Conservation (phyloP, 768 basidiomycete genomes). For the Arthromyces matolae region DNA sequence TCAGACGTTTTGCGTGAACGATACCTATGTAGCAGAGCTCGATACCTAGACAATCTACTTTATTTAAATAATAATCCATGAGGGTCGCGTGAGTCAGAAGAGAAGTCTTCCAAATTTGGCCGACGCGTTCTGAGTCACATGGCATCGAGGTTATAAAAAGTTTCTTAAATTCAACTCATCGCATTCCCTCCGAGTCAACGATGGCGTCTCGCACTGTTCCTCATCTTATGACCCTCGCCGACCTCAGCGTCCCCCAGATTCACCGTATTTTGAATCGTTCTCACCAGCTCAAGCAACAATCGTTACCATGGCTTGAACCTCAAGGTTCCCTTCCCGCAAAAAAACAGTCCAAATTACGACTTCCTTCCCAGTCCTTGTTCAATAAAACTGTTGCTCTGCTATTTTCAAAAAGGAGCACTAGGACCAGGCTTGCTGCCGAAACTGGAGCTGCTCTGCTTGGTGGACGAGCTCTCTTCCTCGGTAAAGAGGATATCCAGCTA, state of each 20-base stretch:
- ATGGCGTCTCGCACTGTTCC: slow-evolving; percentile 37
- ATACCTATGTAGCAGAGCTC: neutral
- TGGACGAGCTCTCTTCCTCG: slow-evolving; percentile 87
- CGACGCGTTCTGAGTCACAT: slow-evolving; percentile 5
- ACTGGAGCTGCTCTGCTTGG: slow-evolving; percentile 77
- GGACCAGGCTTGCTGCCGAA: slow-evolving; percentile 87
- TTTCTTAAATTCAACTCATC: neutral
- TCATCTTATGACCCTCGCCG: slow-evolving; percentile 86
- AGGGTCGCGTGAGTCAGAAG: neutral
- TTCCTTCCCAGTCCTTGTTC: slow-evolving; percentile 73
- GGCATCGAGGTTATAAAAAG: slow-evolving; percentile 3
- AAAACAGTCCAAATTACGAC: slow-evolving; percentile 38
- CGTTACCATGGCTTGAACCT: slow-evolving; percentile 67
- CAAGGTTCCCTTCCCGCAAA: slow-evolving; percentile 34
- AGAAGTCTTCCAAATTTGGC: neutral
- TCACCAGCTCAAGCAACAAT: slow-evolving; percentile 54
- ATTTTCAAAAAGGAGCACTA: slow-evolving; percentile 91
- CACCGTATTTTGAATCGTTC: slow-evolving; percentile 61
- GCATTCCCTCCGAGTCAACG: neutral
- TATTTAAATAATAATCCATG: too few species aligned
- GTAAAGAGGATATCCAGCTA: slow-evolving; percentile 87
- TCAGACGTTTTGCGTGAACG: slow-evolving; percentile 28
- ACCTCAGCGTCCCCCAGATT: slow-evolving; percentile 77
- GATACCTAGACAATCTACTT: neutral
- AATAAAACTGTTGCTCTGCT: slow-evolving; percentile 85